Conservation (phyloP, 169 alveolate genomes). For the Plasmodium yoelii region DNA sequence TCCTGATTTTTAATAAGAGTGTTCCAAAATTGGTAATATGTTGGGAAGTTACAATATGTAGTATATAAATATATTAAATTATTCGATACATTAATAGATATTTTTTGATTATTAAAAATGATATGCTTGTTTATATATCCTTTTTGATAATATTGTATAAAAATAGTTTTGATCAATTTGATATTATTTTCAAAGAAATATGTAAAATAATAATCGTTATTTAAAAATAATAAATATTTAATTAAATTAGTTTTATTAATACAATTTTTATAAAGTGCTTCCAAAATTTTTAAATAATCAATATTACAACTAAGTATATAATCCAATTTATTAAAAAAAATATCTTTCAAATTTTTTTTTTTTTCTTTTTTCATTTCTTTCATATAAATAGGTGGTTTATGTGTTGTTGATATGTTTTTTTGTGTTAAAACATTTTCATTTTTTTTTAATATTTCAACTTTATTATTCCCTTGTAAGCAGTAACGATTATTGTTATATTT, state of each 20-base stretch:
- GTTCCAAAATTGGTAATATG: slow-evolving; percentile 61
- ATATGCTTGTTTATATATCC: slow-evolving; percentile 40
- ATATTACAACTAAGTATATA: slow-evolving; percentile 53
- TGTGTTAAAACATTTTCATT: neutral
- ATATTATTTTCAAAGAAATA: slow-evolving; percentile 67
- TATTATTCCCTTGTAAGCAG: too few relatives aligned
- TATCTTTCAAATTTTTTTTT: neutral
- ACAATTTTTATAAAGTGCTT: slow-evolving; percentile 39
- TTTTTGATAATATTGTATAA: slow-evolving; percentile 69
- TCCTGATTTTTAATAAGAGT: slow-evolving; percentile 3
- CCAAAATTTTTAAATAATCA: slow-evolving; percentile 52
- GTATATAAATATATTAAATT: slow-evolving; percentile 33
- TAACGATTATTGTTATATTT: too few relatives aligned
- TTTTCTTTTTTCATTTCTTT: neutral
- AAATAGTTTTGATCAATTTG: slow-evolving; percentile 47
- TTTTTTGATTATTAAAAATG: slow-evolving; percentile 20
- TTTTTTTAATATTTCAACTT: neutral
- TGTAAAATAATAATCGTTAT: slow-evolving; percentile 39
- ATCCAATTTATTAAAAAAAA: slow-evolving; percentile 18
- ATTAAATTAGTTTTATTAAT: slow-evolving; percentile 6
- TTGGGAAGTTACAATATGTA: slow-evolving; percentile 64
- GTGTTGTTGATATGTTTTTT: neutral
- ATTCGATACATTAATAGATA: neutral
- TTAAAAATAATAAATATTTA: slow-evolving; percentile 51
- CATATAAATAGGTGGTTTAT: neutral